Evolutionary conservation across 441 rosid species (phyloP), one percentile per base, ranked within the genome.

Genomic region (Macaranga tanarius): DNA sequence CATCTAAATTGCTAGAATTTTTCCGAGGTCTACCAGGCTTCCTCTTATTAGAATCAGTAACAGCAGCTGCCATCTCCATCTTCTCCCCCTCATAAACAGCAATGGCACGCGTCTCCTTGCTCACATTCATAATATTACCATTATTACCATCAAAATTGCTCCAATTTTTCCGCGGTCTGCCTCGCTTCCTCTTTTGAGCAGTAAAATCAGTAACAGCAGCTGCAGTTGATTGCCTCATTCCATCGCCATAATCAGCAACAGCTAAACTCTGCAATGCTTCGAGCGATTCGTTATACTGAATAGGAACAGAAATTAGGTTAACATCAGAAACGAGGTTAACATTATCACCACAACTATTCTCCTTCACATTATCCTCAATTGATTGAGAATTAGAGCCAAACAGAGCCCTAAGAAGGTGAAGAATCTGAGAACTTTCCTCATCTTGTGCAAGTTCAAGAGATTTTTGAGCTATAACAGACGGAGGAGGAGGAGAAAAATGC

Each of bases 321-420:
- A 65, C 71, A 10, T 80, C 59, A 22, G 59, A 67, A 66, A 88
- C 67, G 73, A 81, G 78, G 82, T 77, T 79, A 69, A 64, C 67
- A 7, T 80, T 77, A 59, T 77, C 70, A 17, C 77, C 70, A 62
- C 25, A 63, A 12, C 54, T 17, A 4, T 8, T 15, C 26, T 47
- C 19, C 28, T 28, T 62, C 34, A 51, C 66, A 38, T 23, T 52
- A 28, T 59, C 55, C 26, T 23, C 52, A 9, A 10, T 26, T 38
- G 63, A 13, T 15, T 20, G 57, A 31, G 83, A 77, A 62, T 84
- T 76, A 70, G 81, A 79, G 48, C 84, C 77, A 70, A 95, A 88
- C 72, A 95, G 83, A 20, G 88, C 87, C 83, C 85, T 85, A 8
- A 95, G 84, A 64, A 85, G 78, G 44, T 83, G 71, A 25, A 87